Evolutionary conservation across 257 asterid species (phyloP).

Genomic region (Perilla frutescens): DNA sequence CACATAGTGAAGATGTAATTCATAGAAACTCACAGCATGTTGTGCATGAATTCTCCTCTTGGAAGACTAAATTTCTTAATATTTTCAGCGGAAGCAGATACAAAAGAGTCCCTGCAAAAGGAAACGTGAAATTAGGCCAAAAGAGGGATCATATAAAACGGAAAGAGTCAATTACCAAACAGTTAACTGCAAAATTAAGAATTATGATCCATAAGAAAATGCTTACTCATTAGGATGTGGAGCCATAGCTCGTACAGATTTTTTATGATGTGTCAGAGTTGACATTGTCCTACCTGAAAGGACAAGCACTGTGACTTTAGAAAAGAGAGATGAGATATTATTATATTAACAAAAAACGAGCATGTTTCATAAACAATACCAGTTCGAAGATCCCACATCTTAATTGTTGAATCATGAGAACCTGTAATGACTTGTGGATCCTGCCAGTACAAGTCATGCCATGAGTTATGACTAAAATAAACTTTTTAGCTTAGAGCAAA

Average conservation of each 20-base stretch:
- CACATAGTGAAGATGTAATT: slow-evolving; percentile 12
- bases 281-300: slow-evolving; percentile 82
- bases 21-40: slow-evolving; percentile 88
- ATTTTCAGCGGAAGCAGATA: slow-evolving; percentile 98
- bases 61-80: slow-evolving; percentile 92
- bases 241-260: slow-evolving; percentile 91
- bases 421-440: slow-evolving; percentile 99
- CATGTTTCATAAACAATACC: slow-evolving; percentile 45
- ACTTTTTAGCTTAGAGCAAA: slow-evolving; percentile 21
- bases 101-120: slow-evolving; percentile 81
- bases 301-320: slow-evolving; percentile 33
- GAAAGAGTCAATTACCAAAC: slow-evolving; percentile 9
- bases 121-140: slow-evolving; percentile 25
- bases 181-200: slow-evolving; percentile 12
- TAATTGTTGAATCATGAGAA: slow-evolving; percentile 91
- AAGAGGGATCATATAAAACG: slow-evolving; percentile 23
- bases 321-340: slow-evolving; percentile 24
- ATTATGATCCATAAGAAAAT: not conserved
- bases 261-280: slow-evolving; percentile 88
- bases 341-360: not conserved
- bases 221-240: slow-evolving; percentile 81
- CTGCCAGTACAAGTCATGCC: slow-evolving; percentile 50
- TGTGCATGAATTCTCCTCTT: slow-evolving; percentile 96
- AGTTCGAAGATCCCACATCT: slow-evolving; percentile 91
- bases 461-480: slow-evolving; percentile 30